A percentile compares a stretch with the other conserved stretches of the same genome.
Conservation (phyloP, 257 asterid genomes). For the Capsicum chinense region DNA sequence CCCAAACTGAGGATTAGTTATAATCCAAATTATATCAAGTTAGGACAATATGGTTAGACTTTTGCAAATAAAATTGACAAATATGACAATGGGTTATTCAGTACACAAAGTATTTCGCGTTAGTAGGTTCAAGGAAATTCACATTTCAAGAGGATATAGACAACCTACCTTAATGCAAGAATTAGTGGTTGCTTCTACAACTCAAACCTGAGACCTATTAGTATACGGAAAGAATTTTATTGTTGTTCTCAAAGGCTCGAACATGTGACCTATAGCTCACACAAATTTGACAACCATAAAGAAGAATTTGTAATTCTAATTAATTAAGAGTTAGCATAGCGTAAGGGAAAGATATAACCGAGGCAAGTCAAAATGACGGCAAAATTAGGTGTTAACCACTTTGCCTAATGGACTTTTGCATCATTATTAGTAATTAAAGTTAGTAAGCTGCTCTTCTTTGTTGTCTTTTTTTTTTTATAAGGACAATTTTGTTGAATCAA, state of each 20-base stretch:
- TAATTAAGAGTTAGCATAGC: slow-evolving; percentile 10
- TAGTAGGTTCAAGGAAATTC: no score
- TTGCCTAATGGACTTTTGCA: neutral
- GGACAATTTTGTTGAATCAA: neutral
- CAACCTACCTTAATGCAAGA: no score
- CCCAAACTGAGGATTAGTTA: neutral
- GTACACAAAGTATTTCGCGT: no score
- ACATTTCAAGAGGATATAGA: no score
- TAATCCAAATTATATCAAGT: neutral
- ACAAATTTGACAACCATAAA: neutral
- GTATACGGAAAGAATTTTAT: no score
- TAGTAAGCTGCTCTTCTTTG: slow-evolving; percentile 7
- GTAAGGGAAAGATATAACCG: slow-evolving; percentile 20
- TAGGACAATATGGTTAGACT: neutral
- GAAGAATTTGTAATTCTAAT: slow-evolving; percentile 15
- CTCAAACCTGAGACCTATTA: no score
- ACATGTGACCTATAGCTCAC: no score
- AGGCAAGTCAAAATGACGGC: slow-evolving; percentile 29
- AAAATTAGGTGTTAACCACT: slow-evolving; percentile 29
- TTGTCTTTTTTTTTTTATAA: no score
- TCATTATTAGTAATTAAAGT: neutral
- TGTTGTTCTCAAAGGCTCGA: no score
- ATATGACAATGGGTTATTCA: neutral
- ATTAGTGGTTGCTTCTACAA: no score
- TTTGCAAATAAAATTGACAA: neutral